Evolutionary conservation across 768 basidiomycete genomes (phyloP).

Genomic region (Zangia roseola): DNA sequence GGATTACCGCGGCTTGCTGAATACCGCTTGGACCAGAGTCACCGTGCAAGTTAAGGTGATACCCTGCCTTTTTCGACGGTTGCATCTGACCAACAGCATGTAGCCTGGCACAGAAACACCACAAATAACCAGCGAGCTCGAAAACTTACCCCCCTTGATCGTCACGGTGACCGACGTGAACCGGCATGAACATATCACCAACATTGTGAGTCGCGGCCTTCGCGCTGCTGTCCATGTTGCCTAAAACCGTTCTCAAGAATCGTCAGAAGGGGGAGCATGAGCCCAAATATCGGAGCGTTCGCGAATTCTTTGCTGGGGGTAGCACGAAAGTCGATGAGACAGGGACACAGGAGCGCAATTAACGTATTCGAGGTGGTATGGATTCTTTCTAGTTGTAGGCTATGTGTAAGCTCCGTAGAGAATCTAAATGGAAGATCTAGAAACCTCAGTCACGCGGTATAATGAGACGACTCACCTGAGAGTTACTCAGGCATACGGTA

Average conservation of each 20-base stretch:
- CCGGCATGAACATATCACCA: constrained; percentile 50
- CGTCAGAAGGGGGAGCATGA: constrained; percentile 80
- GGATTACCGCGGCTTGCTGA: constrained; percentile 52
- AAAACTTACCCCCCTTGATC: constrained; percentile 33
- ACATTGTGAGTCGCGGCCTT: constrained; percentile 47
- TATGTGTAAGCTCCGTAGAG: constrained; percentile 7
- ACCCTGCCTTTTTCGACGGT: not conserved
- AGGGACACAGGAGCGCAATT: constrained; percentile 7
- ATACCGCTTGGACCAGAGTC: constrained; percentile 69
- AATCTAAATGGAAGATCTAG: constrained; percentile 9
- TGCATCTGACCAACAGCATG: constrained; percentile 4
- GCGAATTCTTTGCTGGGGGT: constrained; percentile 62
- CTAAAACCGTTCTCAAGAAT: constrained; percentile 37
- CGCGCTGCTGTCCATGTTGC: not conserved
- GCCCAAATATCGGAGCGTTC: constrained; percentile 71
- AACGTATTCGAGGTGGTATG: not conserved
- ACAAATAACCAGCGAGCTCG: constrained; percentile 15
- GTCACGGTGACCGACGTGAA: constrained; percentile 54
- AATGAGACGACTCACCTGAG: constrained; percentile 13
- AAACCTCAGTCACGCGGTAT: not conserved
- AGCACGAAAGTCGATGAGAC: constrained; percentile 26
- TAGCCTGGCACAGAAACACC: constrained; percentile 32
- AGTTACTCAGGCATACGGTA: constrained; percentile 60
- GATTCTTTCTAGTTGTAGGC: not conserved
- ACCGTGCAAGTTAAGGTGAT: constrained; percentile 48